These are phyloP conservation scores for Geoglossum glabrum DNA, from an alignment of 495 filamentous ascomycete species.

Conservation along the genomic window DNA sequence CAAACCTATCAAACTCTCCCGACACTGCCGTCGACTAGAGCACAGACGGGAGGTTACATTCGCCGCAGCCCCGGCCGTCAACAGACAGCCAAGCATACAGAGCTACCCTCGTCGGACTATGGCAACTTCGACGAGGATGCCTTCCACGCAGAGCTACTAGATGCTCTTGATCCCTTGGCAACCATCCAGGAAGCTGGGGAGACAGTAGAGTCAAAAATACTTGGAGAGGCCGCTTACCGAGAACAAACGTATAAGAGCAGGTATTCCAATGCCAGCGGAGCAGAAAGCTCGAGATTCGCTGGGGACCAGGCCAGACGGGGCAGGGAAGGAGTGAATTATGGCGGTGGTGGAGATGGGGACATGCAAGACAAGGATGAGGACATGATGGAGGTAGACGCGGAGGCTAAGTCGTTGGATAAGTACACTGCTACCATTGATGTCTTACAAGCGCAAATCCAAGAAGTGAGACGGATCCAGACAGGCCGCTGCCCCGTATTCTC, in stretches of 20 bases:
- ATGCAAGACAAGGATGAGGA: not conserved
- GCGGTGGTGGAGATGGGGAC: not conserved
- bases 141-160: conserved; percentile 30
- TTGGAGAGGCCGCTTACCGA: conserved; percentile 12
- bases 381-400: conserved; percentile 5
- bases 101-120: conserved; percentile 20
- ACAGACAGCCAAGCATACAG: not conserved
- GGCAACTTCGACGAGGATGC: conserved; percentile 35
- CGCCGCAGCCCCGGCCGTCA: not conserved
- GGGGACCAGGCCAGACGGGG: not conserved
- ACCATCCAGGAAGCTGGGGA: conserved; percentile 9
- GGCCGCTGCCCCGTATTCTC: not conserved
- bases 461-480: conserved; percentile 9
- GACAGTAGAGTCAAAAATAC: conserved; percentile 5
- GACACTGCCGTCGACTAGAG: conserved; percentile 1
- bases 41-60: not conserved
- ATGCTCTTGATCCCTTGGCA: conserved; percentile 17
- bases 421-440: conserved; percentile 7
- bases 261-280: conserved; percentile 2
- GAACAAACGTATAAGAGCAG: conserved; percentile 20
- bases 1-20: conserved; percentile 3
- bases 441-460: conserved; percentile 21
- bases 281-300: not conserved
- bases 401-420: not conserved
- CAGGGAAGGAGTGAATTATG: not conserved